Base-by-base conservation (phyloP, 2,329 filamentous ascomycete species). In the Colletotrichum incanum region DNA sequence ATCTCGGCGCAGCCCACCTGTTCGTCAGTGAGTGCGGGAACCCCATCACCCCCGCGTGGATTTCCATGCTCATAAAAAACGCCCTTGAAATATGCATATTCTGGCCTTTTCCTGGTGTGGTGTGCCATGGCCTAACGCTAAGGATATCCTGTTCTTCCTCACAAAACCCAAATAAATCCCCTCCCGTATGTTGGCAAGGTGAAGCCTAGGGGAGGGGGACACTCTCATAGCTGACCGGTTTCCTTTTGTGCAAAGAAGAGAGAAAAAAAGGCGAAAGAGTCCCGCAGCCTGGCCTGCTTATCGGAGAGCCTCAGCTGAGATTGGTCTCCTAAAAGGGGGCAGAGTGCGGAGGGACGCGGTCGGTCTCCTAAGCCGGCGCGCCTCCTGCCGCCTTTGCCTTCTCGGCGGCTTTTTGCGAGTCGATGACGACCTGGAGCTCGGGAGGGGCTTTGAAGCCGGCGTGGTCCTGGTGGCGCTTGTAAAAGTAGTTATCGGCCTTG, bases 401-500 rank as follows among this genome's bases (percentile, higher is more conserved):
- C 71, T 80, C 85, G 56, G 86, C 82, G 37, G 82, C 83, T 78
- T 86, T 86, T 77, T 88, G 88, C 26, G 88, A 90, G 78, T 90
- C 88, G 7, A 90, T 78, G 45, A 90, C 87, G 56, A 85, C 86
- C 80, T 89, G 86, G 67, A 90, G 83, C 82, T 88, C 88, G 4
- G 89, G 87, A 20, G 90, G 89, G 1, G 86, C 88, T 78, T 92
- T 91, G 85, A 95, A 98, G 18, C 93, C 94, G 68, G 92, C 91
- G 82, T 98, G 95, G 80, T 97, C 94, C 54, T 91, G 90, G 84
- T 98, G 96, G 82, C 92, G 93, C 86, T 96, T 96, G 86, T 98
- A 98, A 82, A 91, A 92, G 84, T 93, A 95, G 80, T 90, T 90
- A 72, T 92, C 90, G 58, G 88, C 79, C 84, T 93, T 93, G 49